Percentiles rank a stretch among this genome's conserved stretches.
phyloP scores from a whole-genome alignment of 2,329 filamentous ascomycete genomes.

The Alternaria rosae region DNA sequence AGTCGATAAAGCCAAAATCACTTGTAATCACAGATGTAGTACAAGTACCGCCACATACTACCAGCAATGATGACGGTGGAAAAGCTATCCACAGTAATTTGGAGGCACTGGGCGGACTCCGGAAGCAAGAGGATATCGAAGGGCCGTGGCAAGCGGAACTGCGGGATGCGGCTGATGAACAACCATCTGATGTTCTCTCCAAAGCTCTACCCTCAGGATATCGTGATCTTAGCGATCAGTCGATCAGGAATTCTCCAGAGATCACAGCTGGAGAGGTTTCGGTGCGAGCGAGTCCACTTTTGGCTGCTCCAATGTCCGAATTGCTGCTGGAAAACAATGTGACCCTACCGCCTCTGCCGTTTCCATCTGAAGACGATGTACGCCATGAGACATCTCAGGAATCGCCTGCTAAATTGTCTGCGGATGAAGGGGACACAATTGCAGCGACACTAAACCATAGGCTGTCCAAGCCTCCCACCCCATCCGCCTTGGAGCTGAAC shows the following conservation, averaged over 20 bases:
- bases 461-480: not conserved
- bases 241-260: not conserved
- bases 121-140: not conserved
- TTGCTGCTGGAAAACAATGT: not conserved
- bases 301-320: not conserved
- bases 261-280: not conserved
- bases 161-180: not conserved
- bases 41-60: not conserved
- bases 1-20: not conserved
- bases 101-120: not conserved
- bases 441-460: not conserved
- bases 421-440: not conserved
- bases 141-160: slow-evolving; percentile 1
- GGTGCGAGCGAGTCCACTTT: too few species aligned
- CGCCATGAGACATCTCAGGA: not conserved
- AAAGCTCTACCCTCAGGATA: not conserved
- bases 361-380: not conserved
- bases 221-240: not conserved
- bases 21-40: not conserved
- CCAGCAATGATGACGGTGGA: too few species aligned
- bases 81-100: not conserved
- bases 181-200: not conserved
- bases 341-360: not conserved
- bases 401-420: not conserved
- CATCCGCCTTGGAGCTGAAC: not conserved